Evolutionary conservation across 2,329 filamentous ascomycete genomes (phyloP).

Genomic region (Cladophialophora yegresii): DNA sequence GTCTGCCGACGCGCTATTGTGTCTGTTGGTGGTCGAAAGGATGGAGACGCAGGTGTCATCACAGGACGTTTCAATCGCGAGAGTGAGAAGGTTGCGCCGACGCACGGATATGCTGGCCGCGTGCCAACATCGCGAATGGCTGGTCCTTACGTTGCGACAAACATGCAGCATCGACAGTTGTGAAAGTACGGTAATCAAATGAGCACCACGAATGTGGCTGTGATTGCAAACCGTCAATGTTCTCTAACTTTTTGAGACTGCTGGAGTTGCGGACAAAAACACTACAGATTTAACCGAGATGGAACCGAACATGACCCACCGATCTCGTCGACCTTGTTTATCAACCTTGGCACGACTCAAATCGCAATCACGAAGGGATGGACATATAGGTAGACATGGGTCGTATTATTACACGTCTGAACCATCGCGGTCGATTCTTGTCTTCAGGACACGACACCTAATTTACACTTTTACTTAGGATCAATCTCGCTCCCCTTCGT

Average conservation of each 20-base stretch:
- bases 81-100: constrained; percentile 43
- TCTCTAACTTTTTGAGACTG: too few relatives aligned
- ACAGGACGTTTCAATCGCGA: constrained; percentile 57
- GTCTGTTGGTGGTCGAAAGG: constrained; percentile 58
- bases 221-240: too few relatives aligned
- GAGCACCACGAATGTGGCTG: background rate
- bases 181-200: background rate
- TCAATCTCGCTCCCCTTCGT: constrained; percentile 10
- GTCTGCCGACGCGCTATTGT: constrained; percentile 45
- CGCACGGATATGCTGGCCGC: background rate
- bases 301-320: background rate
- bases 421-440: background rate
- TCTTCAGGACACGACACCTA: background rate
- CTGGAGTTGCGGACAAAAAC: too few relatives aligned
- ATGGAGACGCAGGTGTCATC: constrained; percentile 92
- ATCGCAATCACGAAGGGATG: too few relatives aligned
- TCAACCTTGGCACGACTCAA: too few relatives aligned
- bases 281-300: background rate
- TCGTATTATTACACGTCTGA: background rate
- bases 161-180: constrained; percentile 9
- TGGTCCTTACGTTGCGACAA: background rate
- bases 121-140: background rate
- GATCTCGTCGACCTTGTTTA: background rate
- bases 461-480: background rate
- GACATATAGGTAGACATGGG: background rate